Percentiles rank a stretch among this genome's conserved stretches.
phyloP scores from a whole-genome alignment of 257 asterid species.

The Solanum virginianum region DNA sequence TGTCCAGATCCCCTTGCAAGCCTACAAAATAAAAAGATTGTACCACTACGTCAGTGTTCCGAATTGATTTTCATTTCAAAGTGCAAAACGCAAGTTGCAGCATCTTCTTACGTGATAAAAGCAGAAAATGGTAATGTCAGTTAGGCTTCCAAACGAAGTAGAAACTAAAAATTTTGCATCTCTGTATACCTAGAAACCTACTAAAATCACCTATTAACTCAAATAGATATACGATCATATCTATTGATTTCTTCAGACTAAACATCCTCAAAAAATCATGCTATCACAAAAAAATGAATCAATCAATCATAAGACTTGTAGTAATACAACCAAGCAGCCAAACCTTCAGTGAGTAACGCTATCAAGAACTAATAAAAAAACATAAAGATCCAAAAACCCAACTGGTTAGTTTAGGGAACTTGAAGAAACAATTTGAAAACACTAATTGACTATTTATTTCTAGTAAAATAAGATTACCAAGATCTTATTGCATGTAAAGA shows the following conservation, averaged over 20 bases:
- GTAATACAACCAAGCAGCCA: neutral
- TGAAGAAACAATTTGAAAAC: neutral
- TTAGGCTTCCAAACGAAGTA: neutral
- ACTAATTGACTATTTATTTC: neutral
- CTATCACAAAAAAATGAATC: neutral
- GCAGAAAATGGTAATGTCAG: neutral
- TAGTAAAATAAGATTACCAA: neutral
- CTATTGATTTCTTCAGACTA: neutral
- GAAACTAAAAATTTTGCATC: neutral
- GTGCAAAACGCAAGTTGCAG: neutral
- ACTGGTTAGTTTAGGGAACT: neutral
- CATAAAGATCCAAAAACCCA: neutral
- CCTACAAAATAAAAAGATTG: conserved; percentile 11
- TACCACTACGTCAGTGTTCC: neutral
- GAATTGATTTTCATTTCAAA: neutral
- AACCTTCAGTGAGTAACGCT: neutral
- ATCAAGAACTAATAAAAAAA: neutral
- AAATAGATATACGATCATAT: neutral
- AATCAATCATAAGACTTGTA: neutral
- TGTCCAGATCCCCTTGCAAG: conserved; percentile 43
- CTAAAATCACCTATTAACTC: neutral
- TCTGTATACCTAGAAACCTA: neutral
- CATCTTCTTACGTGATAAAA: neutral
- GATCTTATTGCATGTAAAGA: neutral
- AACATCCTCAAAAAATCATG: neutral